Evolutionary conservation across 768 basidiomycete genomes (phyloP), one percentile per base, ranked within the genome.

Genomic region (Gyrodon lividus): DNA sequence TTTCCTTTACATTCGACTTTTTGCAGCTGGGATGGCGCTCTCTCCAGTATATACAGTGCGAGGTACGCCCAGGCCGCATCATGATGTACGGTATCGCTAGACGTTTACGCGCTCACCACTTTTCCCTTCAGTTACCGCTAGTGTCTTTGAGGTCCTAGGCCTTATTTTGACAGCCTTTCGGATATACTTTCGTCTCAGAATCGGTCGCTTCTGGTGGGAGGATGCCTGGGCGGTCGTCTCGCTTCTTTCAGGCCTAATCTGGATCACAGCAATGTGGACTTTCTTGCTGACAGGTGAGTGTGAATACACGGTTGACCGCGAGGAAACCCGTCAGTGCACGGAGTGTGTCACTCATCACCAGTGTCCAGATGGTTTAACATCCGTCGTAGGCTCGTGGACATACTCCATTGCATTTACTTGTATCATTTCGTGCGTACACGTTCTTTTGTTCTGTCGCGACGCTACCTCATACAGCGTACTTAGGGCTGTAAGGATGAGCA

Each of bases 121-220:
- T 7, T 35, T 19, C 19, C 16, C 42, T 37, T 8, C 42, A 60
- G 59, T 60, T 31, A 16, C 14, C 20, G 28, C 51, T 19, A 46
- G 42, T 9, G 46, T 57, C 16, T 49, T 60, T 43, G 51, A 60
- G 17, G 49, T n/a, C 13, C 19, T 57, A 6, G 59, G 58, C 6
- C 49, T 60, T 17, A 2, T 51, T 5, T 35, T 62, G 35, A 62
- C 60, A 3, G 52, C 43, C 8, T 62, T 57, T 54, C 46, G 60
- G 26, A 52, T 61, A 23, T 61, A 49, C 16, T 48, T 61, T 30
- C 60, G 60, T 22, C 30, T 61, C 38, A 50, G 26, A 38, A 59
- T 49, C 14, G 22, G 23, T 23, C 58, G 58, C 16, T 59, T 59
- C 30, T 59, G 58, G 58, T 59, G 51, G 58, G 60, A 61, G 45